Percentiles rank a stretch among this genome's conserved stretches.
Evolutionary conservation across 805 yeast species (phyloP).

Genomic region (Kregervanrija fluxuum): DNA sequence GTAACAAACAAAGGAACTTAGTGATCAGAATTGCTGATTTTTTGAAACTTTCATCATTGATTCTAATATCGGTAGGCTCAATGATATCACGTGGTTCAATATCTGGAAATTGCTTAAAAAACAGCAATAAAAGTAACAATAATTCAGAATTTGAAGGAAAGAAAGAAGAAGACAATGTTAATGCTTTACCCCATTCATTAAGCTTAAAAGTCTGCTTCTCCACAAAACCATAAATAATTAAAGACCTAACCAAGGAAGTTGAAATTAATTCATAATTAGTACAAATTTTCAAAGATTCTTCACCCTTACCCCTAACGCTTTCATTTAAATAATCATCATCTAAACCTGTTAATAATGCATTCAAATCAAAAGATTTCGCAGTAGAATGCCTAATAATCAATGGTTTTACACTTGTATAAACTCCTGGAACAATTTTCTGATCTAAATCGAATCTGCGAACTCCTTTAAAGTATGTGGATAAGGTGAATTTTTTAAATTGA

Average conservation of each 20-base stretch:
- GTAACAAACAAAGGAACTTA: slow-evolving; percentile 41
- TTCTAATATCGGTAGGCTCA: slow-evolving; percentile 24
- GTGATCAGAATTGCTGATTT: slow-evolving; percentile 35
- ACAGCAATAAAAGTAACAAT: slow-evolving; percentile 40
- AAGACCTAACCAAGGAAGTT: slow-evolving; percentile 47
- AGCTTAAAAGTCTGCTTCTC: slow-evolving; percentile 32
- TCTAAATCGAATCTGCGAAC: slow-evolving; percentile 31
- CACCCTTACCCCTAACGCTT: neutral
- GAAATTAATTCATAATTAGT: slow-evolving; percentile 48
- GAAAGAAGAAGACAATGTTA: slow-evolving; percentile 31
- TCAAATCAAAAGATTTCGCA: slow-evolving; percentile 27
- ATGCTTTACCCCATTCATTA: slow-evolving; percentile 43
- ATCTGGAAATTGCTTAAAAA: slow-evolving; percentile 31
- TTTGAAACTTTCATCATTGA: slow-evolving; percentile 33
- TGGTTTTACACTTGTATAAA: slow-evolving; percentile 34
- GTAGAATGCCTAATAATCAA: slow-evolving; percentile 25
- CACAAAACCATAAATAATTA: slow-evolving; percentile 45
- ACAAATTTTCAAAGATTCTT: slow-evolving; percentile 24
- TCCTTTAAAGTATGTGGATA: slow-evolving; percentile 29
- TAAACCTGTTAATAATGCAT: slow-evolving; percentile 24
- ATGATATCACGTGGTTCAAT: slow-evolving; percentile 30
- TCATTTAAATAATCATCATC: slow-evolving; percentile 26
- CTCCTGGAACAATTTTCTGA: slow-evolving; percentile 46
- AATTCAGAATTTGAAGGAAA: slow-evolving; percentile 27
- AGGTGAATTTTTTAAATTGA: slow-evolving; percentile 62